A percentile compares a stretch with the other conserved stretches of the same genome.
These are phyloP conservation scores for Pleurotus tuber-regium DNA, from an alignment of 768 basidiomycete species.

Conservation along the genomic window DNA sequence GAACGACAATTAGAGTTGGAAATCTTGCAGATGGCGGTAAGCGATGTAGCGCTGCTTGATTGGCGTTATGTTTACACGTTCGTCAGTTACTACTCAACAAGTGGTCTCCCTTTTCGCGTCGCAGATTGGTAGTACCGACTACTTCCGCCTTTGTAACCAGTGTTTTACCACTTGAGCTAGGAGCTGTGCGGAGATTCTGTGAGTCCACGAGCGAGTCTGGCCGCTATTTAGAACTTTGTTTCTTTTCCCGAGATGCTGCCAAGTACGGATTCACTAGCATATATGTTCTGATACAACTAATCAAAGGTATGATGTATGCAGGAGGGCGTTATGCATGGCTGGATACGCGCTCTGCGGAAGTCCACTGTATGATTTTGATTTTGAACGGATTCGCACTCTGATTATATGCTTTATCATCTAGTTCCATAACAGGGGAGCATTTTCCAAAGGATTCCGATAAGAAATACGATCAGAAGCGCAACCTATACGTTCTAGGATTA, in stretches of 20 bases:
- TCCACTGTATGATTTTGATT: slow-evolving; percentile 45
- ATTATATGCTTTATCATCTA: background rate
- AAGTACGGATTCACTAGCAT: slow-evolving; percentile 34
- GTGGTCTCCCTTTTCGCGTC: slow-evolving; percentile 2
- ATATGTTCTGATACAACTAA: background rate
- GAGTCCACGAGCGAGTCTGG: slow-evolving; percentile 17
- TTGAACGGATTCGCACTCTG: background rate
- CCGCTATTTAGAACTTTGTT: slow-evolving; percentile 49
- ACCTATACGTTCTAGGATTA: slow-evolving; percentile 81
- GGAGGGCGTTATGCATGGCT: slow-evolving; percentile 67
- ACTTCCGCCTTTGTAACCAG: background rate
- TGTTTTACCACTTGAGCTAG: background rate
- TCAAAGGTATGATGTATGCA: slow-evolving; percentile 21
- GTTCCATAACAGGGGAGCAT: background rate
- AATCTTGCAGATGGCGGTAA: slow-evolving; percentile 1
- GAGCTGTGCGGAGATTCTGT: background rate
- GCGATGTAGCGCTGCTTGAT: background rate
- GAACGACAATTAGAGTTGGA: background rate
- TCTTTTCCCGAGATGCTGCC: slow-evolving; percentile 49
- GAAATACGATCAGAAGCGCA: slow-evolving; percentile 58
- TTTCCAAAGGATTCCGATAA: slow-evolving; percentile 21
- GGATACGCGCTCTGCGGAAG: slow-evolving; percentile 56
- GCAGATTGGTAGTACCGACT: background rate
- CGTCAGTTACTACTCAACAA: slow-evolving; percentile 2
- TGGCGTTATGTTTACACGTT: background rate